Evolutionary conservation across 208 protist species (phyloP).

Genomic region (Polymyxa betae): DNA sequence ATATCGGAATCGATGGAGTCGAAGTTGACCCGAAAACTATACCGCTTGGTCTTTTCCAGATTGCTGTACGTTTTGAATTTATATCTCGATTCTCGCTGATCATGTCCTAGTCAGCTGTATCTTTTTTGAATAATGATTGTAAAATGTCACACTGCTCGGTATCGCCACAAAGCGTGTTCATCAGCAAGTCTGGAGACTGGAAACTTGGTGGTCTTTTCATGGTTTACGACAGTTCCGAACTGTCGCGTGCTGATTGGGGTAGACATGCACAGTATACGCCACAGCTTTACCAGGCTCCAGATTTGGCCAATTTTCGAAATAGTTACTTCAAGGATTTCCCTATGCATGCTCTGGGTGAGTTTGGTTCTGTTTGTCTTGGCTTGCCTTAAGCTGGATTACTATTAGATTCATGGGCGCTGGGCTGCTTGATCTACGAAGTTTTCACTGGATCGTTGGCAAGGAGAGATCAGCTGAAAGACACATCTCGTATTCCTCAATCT

Average conservation of each 20-base stretch:
- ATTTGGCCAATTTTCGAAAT: background rate
- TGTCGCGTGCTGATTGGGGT: background rate
- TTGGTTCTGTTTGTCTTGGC: background rate
- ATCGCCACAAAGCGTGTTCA: background rate
- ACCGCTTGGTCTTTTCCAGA: slow-evolving; percentile 1
- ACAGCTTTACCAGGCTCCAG: background rate
- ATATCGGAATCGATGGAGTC: background rate
- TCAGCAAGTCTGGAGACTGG: slow-evolving; percentile 30
- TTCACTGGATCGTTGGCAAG: background rate
- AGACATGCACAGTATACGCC: background rate
- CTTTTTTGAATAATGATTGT: slow-evolving; percentile 30
- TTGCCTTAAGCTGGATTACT: background rate
- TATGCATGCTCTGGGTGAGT: background rate
- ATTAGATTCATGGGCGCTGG: background rate
- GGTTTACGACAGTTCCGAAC: background rate
- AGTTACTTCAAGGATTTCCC: background rate
- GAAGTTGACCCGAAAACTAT: slow-evolving; percentile 1
- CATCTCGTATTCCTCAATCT: background rate
- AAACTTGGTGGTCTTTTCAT: background rate
- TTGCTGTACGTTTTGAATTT: slow-evolving; percentile 13
- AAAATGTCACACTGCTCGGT: slow-evolving; percentile 34
- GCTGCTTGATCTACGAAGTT: slow-evolving; percentile 25
- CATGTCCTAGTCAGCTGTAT: background rate
- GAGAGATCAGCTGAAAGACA: background rate
- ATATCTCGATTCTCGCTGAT: background rate